Base-by-base conservation (phyloP, 2,329 filamentous ascomycete species). In the Fusarium poae region DNA sequence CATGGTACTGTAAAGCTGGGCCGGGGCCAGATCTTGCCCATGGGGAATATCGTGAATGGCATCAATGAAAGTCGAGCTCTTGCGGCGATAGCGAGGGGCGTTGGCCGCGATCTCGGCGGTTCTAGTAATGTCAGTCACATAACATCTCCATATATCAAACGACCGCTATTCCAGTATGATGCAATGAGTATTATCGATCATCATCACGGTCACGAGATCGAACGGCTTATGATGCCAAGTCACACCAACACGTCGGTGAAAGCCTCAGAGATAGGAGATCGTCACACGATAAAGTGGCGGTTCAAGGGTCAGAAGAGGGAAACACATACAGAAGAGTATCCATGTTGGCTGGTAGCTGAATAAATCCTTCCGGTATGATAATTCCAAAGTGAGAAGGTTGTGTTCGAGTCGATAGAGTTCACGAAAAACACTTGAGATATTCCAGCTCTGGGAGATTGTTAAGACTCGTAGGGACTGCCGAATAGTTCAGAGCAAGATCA, bases 1-100 rank as follows among this genome's bases (percentile, higher is more conserved):
- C 86, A 98, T 97, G 54, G 96, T 99, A 79, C 94, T 97, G 83
- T 99, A 99, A 45, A 99, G 86, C 82, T 99, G 96, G 72, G 96
- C 96, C 30, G 96, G 96, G 7, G 96, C 96, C 87, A 97, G 88
- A 73, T 95, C 84, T 67, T 83, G 81, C 74, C 93, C 93, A 77
- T 94, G 91, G 11, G 92, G 89, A 55, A 97, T 86, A 83, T 98
- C 95, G 81, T 98, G 95, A 75, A 98, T 97, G 70, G 93, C 95
- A 84, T 98, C 96, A 75, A 97, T 94, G 79, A 97, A 97, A 37
- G 94, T 97, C 72, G 94, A 97, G 74, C 95, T 97, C 81, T 93
- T 92, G 75, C 96, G 91, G 69, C 94, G 91, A 78, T 97, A 97
- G 72, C 92, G 90, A 61, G 93, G 93, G 62, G 94, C 94, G 79